Conservation (phyloP, 805 yeast species). For the Maudiozyma turicensis region DNA sequence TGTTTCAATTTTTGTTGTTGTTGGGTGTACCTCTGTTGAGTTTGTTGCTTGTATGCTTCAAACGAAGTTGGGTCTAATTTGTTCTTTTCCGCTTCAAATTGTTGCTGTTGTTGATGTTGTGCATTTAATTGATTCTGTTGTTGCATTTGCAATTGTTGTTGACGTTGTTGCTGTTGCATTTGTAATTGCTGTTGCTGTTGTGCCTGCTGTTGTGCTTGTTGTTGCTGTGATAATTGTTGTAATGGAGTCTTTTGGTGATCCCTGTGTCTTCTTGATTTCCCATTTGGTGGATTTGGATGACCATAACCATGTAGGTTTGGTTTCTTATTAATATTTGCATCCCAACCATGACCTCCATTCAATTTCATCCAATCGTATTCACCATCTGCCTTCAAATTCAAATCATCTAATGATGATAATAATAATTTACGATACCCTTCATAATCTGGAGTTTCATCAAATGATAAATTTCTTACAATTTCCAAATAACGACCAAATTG, state of each 20-base stretch:
- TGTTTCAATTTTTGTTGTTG: constrained; percentile 18
- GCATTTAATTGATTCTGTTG: constrained; percentile 22
- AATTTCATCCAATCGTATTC: constrained; percentile 97
- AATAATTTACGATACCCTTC: constrained; percentile 72
- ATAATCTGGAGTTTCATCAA: constrained; percentile 93
- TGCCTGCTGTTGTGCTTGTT: constrained; percentile 7
- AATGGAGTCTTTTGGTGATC: constrained; percentile 8
- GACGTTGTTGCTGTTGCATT: constrained; percentile 17
- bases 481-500: constrained; percentile 90
- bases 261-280: constrained; percentile 28
- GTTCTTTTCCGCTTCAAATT: constrained; percentile 20
- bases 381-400: constrained; percentile 69
- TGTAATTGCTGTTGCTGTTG: constrained; percentile 10
- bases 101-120: constrained; percentile 24
- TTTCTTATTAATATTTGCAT: constrained; percentile 75
- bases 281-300: constrained; percentile 76
- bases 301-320: constrained; percentile 96
- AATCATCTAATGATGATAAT: constrained; percentile 64
- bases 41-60: constrained; percentile 31
- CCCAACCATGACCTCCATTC: constrained; percentile 96
- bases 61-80: constrained; percentile 36
- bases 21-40: constrained; percentile 29
- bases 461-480: constrained; percentile 77
- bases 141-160: constrained; percentile 17
- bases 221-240: constrained; percentile 12